These are phyloP conservation scores for Effrenium voratum DNA, from an alignment of 73 alveolate genomes.

Conservation along the genomic window DNA sequence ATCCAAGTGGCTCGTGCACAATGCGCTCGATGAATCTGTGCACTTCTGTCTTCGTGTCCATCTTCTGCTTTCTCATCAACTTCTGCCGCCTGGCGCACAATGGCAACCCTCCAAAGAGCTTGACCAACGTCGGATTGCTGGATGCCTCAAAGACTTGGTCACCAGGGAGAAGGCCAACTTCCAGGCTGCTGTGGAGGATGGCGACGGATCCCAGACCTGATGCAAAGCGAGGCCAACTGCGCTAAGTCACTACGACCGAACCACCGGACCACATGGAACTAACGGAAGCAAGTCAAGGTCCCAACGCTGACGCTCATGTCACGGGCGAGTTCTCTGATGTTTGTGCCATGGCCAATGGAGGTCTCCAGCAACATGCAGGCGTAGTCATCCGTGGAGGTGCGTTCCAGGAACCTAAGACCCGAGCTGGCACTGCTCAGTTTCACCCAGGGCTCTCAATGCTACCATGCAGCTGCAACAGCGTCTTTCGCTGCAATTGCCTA, in stretches of 20 bases:
- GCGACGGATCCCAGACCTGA: conserved; percentile 92
- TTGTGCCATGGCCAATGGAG: conserved; percentile 85
- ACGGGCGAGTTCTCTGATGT: conserved; percentile 91
- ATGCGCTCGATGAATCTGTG: conserved; percentile 76
- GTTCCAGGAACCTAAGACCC: conserved; percentile 52
- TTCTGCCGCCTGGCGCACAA: conserved; percentile 53
- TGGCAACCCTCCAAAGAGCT: background rate
- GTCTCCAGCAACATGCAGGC: conserved; percentile 89
- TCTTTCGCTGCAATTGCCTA: conserved; percentile 92
- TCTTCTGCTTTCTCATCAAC: conserved; percentile 82
- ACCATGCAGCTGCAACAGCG: conserved; percentile 61
- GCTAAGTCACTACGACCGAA: background rate
- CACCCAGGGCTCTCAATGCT: background rate
- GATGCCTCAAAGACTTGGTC: conserved; percentile 71
- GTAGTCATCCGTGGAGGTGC: conserved; percentile 89
- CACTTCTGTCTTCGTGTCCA: conserved; percentile 81
- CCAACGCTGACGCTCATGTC: conserved; percentile 84
- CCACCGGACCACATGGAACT: background rate
- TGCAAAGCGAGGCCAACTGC: background rate
- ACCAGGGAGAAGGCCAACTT: conserved; percentile 88
- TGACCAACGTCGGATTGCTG: background rate
- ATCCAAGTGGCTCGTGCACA: conserved; percentile 40
- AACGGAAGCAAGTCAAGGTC: background rate
- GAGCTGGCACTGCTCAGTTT: too few species aligned
- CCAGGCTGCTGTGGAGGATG: conserved; percentile 89